Conservation (phyloP, 2,329 filamentous ascomycete genomes). For the Thelonectria blattea region DNA sequence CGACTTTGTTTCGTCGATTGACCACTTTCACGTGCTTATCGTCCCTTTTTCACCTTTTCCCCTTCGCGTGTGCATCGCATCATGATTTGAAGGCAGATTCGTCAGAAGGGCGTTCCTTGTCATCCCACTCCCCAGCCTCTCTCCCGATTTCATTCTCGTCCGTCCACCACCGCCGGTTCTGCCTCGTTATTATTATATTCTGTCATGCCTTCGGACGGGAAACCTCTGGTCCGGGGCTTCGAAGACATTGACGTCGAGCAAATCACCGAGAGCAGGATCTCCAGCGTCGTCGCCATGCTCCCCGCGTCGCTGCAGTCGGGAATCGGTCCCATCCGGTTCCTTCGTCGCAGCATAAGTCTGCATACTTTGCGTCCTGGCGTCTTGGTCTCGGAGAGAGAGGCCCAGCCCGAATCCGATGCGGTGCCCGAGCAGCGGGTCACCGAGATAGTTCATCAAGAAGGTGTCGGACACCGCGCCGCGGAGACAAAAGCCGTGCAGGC, state of each 20-base stretch:
- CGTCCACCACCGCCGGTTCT: background rate
- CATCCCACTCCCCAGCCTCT: background rate
- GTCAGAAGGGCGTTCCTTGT: conserved; percentile 3
- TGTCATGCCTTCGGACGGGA: conserved; percentile 28
- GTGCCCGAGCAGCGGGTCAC: conserved; percentile 19
- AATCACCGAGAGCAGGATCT: conserved; percentile 45
- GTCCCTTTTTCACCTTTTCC: background rate
- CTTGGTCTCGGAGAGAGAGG: conserved; percentile 23
- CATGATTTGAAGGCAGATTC: conserved; percentile 22
- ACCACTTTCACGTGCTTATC: conserved; percentile 3
- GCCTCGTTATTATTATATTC: background rate
- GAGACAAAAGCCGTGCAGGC: conserved; percentile 15
- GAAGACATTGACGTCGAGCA: conserved; percentile 42
- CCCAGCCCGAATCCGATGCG: conserved; percentile 32
- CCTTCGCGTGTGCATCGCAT: conserved; percentile 18
- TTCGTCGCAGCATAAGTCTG: conserved; percentile 50
- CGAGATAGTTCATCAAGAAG: conserved; percentile 23
- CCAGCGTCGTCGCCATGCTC: conserved; percentile 60
- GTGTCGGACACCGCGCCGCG: conserved; percentile 2
- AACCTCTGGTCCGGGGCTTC: conserved; percentile 31
- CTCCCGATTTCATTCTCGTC: background rate
- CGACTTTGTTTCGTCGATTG: background rate
- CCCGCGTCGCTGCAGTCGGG: conserved; percentile 58
- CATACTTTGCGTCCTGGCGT: conserved; percentile 31
- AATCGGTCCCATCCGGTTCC: conserved; percentile 57